Evolutionary conservation across 495 filamentous ascomycete species (phyloP).

Genomic region (Aspergillus leporis): DNA sequence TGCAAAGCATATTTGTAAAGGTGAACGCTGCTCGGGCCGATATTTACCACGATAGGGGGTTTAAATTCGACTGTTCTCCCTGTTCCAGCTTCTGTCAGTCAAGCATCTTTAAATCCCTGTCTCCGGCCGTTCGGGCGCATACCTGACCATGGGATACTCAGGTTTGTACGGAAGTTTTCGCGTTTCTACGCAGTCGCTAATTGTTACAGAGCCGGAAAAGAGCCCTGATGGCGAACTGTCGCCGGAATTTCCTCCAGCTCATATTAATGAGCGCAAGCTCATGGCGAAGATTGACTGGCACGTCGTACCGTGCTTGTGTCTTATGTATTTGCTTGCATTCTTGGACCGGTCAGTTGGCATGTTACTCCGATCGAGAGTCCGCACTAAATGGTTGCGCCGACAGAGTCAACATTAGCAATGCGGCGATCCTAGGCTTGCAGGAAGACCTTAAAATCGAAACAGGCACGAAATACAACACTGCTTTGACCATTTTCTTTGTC

Average conservation of each 20-base stretch:
- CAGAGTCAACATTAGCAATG: constrained; percentile 62
- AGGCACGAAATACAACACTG: constrained; percentile 26
- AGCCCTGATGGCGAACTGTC: constrained; percentile 2
- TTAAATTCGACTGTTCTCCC: background rate
- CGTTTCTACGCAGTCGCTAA: background rate
- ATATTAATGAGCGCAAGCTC: constrained; percentile 64
- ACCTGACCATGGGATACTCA: background rate
- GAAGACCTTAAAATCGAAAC: constrained; percentile 54
- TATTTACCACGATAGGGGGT: background rate
- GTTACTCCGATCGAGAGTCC: background rate
- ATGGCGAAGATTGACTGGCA: constrained; percentile 69
- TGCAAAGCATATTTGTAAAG: background rate
- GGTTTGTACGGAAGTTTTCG: background rate
- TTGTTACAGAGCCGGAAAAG: constrained; percentile 2
- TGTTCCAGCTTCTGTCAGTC: background rate
- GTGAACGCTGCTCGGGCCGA: background rate
- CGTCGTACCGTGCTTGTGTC: constrained; percentile 71
- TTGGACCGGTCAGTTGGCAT: constrained; percentile 59
- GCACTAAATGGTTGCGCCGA: background rate
- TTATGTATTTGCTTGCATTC: constrained; percentile 79
- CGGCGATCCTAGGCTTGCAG: constrained; percentile 53
- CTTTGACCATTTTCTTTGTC: constrained; percentile 12
- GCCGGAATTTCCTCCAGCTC: constrained; percentile 7
- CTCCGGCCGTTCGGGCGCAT: no score
- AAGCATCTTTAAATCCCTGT: background rate